phyloP scores from a whole-genome alignment of 2,329 filamentous ascomycete genomes.

The Didymella lethalis region DNA sequence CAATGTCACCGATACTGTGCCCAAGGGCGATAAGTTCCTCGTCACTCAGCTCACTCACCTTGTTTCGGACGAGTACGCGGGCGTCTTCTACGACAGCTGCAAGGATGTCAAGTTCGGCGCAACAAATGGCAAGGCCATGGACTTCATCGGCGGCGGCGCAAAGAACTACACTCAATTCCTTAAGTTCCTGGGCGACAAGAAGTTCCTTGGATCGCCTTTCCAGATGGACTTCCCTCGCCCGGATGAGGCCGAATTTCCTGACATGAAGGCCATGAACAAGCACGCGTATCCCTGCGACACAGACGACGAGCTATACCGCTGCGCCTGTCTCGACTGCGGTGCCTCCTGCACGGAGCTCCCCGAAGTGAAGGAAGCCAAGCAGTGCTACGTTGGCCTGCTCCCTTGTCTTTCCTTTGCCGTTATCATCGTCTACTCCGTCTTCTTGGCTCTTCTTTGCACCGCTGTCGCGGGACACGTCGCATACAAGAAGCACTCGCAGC shows the following conservation, averaged over 20 bases:
- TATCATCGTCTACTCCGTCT: slow-evolving; percentile 81
- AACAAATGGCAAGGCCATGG: slow-evolving; percentile 91
- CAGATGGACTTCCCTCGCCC: slow-evolving; percentile 90
- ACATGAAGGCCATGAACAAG: slow-evolving; percentile 77
- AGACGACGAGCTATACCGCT: slow-evolving; percentile 82
- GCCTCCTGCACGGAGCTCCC: slow-evolving; percentile 84
- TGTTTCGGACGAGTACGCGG: slow-evolving; percentile 82
- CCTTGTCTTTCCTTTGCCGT: slow-evolving; percentile 94
- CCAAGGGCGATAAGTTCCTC: slow-evolving; percentile 68
- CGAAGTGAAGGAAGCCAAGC: slow-evolving; percentile 71
- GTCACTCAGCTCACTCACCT: slow-evolving; percentile 92
- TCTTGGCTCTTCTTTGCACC: slow-evolving; percentile 72
- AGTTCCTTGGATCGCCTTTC: slow-evolving; percentile 89
- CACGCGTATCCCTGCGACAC: slow-evolving; percentile 88
- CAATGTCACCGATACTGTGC: slow-evolving; percentile 81
- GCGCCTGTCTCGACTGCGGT: slow-evolving; percentile 92
- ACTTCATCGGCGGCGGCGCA: slow-evolving; percentile 93
- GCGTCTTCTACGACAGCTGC: slow-evolving; percentile 93
- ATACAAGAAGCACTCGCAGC: slow-evolving; percentile 75
- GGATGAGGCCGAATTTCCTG: slow-evolving; percentile 65
- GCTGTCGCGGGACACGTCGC: slow-evolving; percentile 77
- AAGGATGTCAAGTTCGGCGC: slow-evolving; percentile 99
- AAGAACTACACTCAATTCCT: slow-evolving; percentile 88
- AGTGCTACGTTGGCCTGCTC: slow-evolving; percentile 85
- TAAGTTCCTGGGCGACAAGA: slow-evolving; percentile 93